Base-by-base conservation (phyloP, 2,329 filamentous ascomycete genomes). In the Alternaria sp. region DNA sequence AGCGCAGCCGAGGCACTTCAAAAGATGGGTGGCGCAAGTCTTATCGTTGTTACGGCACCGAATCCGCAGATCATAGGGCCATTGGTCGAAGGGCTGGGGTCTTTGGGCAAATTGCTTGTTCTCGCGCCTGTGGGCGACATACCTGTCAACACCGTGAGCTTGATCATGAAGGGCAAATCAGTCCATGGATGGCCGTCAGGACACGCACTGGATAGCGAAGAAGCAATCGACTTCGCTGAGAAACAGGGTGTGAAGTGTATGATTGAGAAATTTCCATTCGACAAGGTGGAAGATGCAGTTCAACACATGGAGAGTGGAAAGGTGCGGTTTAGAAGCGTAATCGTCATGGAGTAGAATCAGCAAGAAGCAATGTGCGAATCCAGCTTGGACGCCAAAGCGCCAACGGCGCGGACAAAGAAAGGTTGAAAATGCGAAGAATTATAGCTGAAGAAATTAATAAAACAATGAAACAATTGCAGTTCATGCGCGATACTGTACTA, bases 31-130 rank as follows among this genome's bases (percentile, higher is more conserved):
- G 89, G 89, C 27, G 89, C 89, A 0, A 81, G 82, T 3, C 76
- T 89, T 53, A 85, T 91, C 58, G 82, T 90, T 5, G 81, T 86
- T 40, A 91, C 89, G 3, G 88, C 87, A 4, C 89, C 89, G 6
- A 87, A 86, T 70, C 81, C 86, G 1, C 79, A 85, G 55, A 78
- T 85, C 32, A 84, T 91, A 52, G 70, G 80, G 2, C 81, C 82
- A 4, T 72, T 91, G 28, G 76, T 88, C 2, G 80, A 74, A 2
- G 89, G 85, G 2, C 80, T 90, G 8, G 84, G 80, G 5, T 70
- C 83, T 0, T 75, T 79, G 8, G 89, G 89, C 11, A 90, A 86
- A 73, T 69, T 91, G 8, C 72, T 91, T 16, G 78, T 88, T n/a
- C 81, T 90, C 30, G 84, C 88, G 0, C 83, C 81, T 41, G 77